Conservation (phyloP, 805 yeast species). For the Cyberlindnera meyerae region DNA sequence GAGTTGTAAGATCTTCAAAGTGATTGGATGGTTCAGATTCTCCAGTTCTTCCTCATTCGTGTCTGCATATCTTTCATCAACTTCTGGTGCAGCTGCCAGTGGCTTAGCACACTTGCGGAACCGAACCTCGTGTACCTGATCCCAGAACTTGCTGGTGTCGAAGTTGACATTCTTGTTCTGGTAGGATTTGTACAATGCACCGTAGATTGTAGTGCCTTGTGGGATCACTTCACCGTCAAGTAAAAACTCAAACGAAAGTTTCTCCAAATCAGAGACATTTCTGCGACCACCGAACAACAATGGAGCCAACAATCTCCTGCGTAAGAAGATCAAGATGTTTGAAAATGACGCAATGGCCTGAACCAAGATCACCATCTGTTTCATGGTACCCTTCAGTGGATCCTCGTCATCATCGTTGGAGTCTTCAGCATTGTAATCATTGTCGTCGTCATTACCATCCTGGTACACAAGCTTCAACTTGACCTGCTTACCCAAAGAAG, state of each 20-base stretch:
- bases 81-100: constrained; percentile 16
- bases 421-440: constrained; percentile 4
- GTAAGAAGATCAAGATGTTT: constrained; percentile 40
- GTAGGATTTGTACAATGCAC: constrained; percentile 57
- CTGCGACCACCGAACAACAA: constrained; percentile 20
- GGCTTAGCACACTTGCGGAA: constrained; percentile 39
- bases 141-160: constrained; percentile 54
- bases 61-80: constrained; percentile 29
- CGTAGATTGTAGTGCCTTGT: constrained; percentile 66
- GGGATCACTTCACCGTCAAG: constrained; percentile 56
- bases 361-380: constrained; percentile 33
- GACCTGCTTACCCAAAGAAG: constrained; percentile 68
- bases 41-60: constrained; percentile 26
- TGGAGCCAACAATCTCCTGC: constrained; percentile 30
- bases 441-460: constrained; percentile 29
- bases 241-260: constrained; percentile 49
- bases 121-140: constrained; percentile 45
- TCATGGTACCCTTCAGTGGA: constrained; percentile 22
- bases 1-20: constrained; percentile 38
- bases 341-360: constrained; percentile 50
- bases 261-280: constrained; percentile 12
- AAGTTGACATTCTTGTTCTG: constrained; percentile 35
- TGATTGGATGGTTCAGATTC: constrained; percentile 27
- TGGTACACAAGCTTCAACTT: constrained; percentile 49
- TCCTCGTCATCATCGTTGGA: neutral